Evolutionary conservation across 768 basidiomycete species (phyloP).

Genomic region (Suillus luteus): DNA sequence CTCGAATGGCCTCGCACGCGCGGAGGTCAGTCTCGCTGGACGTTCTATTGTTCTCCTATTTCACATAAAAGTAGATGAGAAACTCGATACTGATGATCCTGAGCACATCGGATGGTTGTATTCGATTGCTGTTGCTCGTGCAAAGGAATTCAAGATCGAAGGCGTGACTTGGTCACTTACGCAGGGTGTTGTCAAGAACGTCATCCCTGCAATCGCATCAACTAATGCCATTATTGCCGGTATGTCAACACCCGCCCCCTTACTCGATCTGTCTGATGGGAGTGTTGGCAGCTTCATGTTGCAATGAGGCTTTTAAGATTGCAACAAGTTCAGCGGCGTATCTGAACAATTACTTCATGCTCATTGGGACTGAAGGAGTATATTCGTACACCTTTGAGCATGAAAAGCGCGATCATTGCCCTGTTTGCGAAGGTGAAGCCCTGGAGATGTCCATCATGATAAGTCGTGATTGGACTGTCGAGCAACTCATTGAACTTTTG

Average conservation of each 20-base stretch:
- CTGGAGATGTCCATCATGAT: slow-evolving; percentile 75
- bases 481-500: slow-evolving; percentile 85
- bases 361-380: slow-evolving; percentile 93
- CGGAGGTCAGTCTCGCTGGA: slow-evolving; percentile 56
- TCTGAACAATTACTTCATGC: slow-evolving; percentile 97
- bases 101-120: slow-evolving; percentile 97
- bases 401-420: slow-evolving; percentile 90
- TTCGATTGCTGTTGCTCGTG: slow-evolving; percentile 75
- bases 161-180: slow-evolving; percentile 98
- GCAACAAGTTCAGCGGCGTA: slow-evolving; percentile 93
- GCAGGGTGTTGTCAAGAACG: slow-evolving; percentile 99
- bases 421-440: slow-evolving; percentile 93
- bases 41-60: slow-evolving; percentile 12
- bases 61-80: slow-evolving; percentile 64
- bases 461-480: slow-evolving; percentile 74
- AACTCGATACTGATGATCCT: slow-evolving; percentile 96
- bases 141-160: slow-evolving; percentile 94
- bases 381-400: slow-evolving; percentile 98
- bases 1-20: slow-evolving; percentile 96
- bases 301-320: slow-evolving; percentile 99
- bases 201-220: slow-evolving; percentile 98
- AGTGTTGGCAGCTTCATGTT: slow-evolving; percentile 75
- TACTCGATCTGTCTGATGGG: slow-evolving; percentile 11
- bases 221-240: slow-evolving; percentile 99
- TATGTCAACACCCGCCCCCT: slow-evolving; percentile 31